Base-by-base conservation (phyloP, 1,284 basidiomycete species). In the Fomitopsis palustris region DNA sequence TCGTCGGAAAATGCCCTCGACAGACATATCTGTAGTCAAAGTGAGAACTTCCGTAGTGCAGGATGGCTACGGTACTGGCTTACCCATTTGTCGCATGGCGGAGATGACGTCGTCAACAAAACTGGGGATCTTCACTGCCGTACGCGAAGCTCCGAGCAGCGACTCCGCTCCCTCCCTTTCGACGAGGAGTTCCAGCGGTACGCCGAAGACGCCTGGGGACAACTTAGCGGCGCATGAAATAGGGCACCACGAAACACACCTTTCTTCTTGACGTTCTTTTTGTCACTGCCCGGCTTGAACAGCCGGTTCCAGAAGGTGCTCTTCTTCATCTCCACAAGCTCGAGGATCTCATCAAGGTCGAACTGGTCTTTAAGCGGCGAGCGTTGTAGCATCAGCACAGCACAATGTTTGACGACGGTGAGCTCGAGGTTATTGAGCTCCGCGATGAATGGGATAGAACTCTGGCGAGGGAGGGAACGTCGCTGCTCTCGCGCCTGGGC, bases 71-170 rank as follows among this genome's bases (percentile, higher is more conserved):
- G n/a, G 29, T 53, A 51, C 31, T 53, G 52, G 53, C 92, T 69
- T 63, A 96, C 95, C 96, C 96, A 98, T 98, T 75, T 98, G 96
- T 71, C 92, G 85, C 96, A 99, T 98, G 3, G 97, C 95, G 56
- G 94, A 96, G 42, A 99, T 87, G 57, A 98, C 91, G 70, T 99
- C 97, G 72, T 99, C 97, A 61, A 99, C 92, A 72, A 99, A 98
- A 73, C 93, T 97, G 7, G 96, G 96, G 29, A 99, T 90, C 64
- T 94, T 83, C 62, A 99, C 73, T 21, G 92, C 86, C 41, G 86
- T 87, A 21, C 91, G 85, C n/a, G 93, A 92, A 27, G 93, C 92
- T 29, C 95, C 95, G 56, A 95, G 84, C 64, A 93, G 78, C 23
- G 96, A 98, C 76, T 99, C 97, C 8, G 93, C 90, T 2, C 96